These are phyloP conservation scores for Colletotrichum cuscutae DNA, from an alignment of 2,329 filamentous ascomycete genomes.

Conservation along the genomic window DNA sequence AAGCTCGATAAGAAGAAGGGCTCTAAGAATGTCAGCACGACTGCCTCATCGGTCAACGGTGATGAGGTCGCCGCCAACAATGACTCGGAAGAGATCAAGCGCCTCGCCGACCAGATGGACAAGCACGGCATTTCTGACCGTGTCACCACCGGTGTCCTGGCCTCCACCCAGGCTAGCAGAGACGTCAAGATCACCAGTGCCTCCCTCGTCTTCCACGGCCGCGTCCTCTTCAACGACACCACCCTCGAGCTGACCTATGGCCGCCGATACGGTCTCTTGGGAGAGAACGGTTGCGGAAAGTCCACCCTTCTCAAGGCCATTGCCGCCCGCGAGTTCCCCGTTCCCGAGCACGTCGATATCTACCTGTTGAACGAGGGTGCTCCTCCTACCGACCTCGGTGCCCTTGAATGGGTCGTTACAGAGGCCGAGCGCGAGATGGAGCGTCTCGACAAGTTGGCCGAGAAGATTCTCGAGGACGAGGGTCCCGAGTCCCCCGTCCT, in stretches of 20 bases:
- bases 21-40: slow-evolving; percentile 61
- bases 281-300: slow-evolving; percentile 99
- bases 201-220: slow-evolving; percentile 97
- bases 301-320: slow-evolving; percentile 97
- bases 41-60: slow-evolving; percentile 74
- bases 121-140: slow-evolving; percentile 96
- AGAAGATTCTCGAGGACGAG: slow-evolving; percentile 89
- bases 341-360: slow-evolving; percentile 96
- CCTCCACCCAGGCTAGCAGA: slow-evolving; percentile 84
- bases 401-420: slow-evolving; percentile 95
- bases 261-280: slow-evolving; percentile 91
- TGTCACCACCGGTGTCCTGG: slow-evolving; percentile 96
- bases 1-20: slow-evolving; percentile 75
- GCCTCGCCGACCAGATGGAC: slow-evolving; percentile 92
- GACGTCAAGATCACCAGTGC: slow-evolving; percentile 97
- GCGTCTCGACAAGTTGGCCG: slow-evolving; percentile 86
- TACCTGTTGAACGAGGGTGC: slow-evolving; percentile 98
- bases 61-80: slow-evolving; percentile 79
- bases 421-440: slow-evolving; percentile 95
- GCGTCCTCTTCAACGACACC: slow-evolving; percentile 93
- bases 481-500: slow-evolving; percentile 91
- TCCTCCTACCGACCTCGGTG: slow-evolving; percentile 86
- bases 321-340: slow-evolving; percentile 90
- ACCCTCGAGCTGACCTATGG: slow-evolving; percentile 93
- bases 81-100: slow-evolving; percentile 84